Evolutionary conservation across 441 rosid genomes (phyloP).

Genomic region (Arabidopsis lyrata): DNA sequence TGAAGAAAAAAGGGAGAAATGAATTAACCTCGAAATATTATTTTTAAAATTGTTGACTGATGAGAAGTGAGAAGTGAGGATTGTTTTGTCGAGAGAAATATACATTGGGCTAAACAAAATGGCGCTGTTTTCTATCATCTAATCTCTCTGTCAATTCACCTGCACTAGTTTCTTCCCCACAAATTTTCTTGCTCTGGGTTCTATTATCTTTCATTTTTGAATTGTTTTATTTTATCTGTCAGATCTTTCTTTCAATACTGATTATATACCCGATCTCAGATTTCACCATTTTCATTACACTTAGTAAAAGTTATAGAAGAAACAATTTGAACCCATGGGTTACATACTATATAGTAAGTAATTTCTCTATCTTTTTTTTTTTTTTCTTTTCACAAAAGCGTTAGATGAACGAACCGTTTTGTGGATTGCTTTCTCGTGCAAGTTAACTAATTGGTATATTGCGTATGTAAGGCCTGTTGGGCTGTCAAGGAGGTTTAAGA

Average conservation of each 20-base stretch:
- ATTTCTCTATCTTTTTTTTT: too few species aligned
- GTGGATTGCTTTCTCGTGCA: too few species aligned
- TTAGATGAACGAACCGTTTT: too few species aligned
- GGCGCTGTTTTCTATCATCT: slow-evolving; percentile 26
- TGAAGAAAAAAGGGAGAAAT: background rate
- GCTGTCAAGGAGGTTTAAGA: too few species aligned
- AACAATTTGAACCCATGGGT: background rate
- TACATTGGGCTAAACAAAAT: slow-evolving; percentile 26
- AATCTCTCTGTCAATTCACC: background rate
- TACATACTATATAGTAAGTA: too few species aligned
- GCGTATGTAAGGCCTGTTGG: too few species aligned
- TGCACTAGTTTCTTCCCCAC: slow-evolving; percentile 5
- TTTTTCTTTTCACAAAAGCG: too few species aligned
- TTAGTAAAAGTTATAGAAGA: background rate
- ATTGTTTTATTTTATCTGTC: background rate
- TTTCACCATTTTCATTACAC: background rate
- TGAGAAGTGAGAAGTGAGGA: slow-evolving; percentile 24
- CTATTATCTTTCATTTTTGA: background rate
- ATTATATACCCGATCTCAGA: background rate
- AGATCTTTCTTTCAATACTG: background rate
- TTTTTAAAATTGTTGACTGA: background rate
- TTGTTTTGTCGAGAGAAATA: slow-evolving; percentile 26
- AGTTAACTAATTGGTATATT: too few species aligned
- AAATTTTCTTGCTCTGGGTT: background rate
- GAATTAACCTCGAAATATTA: background rate